Percentiles rank a stretch among this genome's conserved stretches.
Evolutionary conservation across 257 asterid genomes (phyloP).

Genomic region (Lantana camara): DNA sequence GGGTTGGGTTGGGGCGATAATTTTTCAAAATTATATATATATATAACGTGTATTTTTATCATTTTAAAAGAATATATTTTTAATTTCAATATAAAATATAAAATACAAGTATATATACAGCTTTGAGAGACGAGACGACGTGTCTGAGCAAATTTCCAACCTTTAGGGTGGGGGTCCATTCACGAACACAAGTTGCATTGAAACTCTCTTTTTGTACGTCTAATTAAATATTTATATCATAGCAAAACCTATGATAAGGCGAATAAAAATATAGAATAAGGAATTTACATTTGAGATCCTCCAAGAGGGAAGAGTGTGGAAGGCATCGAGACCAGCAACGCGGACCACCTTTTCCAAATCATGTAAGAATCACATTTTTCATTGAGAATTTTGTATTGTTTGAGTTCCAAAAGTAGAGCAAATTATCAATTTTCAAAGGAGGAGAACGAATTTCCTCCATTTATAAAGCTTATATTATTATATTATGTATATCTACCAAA

Average conservation of each 20-base stretch:
- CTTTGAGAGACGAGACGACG: too few relatives aligned
- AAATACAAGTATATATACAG: too few relatives aligned
- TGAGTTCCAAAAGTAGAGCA: neutral
- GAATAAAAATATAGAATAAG: slow-evolving; percentile 17
- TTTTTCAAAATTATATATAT: too few relatives aligned
- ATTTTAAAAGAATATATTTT: too few relatives aligned
- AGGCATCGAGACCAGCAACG: slow-evolving; percentile 8
- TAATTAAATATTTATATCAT: neutral
- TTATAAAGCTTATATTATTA: too few relatives aligned
- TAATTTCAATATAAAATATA: too few relatives aligned
- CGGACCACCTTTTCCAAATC: slow-evolving; percentile 21
- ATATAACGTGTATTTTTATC: too few relatives aligned
- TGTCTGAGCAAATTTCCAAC: too few relatives aligned
- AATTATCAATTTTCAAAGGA: neutral
- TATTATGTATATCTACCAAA: too few relatives aligned
- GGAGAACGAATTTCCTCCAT: too few relatives aligned
- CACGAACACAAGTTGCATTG: slow-evolving; percentile 19
- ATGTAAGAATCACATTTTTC: slow-evolving; percentile 8
- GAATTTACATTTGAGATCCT: neutral
- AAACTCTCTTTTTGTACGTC: neutral
- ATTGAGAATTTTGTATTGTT: neutral
- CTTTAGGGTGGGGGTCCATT: neutral
- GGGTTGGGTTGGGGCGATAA: too few relatives aligned
- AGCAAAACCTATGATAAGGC: neutral
- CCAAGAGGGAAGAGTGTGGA: slow-evolving; percentile 5